These are phyloP conservation scores for Rhodamnia rubescens DNA, from an alignment of 345 rosid species.

Conservation along the genomic window DNA sequence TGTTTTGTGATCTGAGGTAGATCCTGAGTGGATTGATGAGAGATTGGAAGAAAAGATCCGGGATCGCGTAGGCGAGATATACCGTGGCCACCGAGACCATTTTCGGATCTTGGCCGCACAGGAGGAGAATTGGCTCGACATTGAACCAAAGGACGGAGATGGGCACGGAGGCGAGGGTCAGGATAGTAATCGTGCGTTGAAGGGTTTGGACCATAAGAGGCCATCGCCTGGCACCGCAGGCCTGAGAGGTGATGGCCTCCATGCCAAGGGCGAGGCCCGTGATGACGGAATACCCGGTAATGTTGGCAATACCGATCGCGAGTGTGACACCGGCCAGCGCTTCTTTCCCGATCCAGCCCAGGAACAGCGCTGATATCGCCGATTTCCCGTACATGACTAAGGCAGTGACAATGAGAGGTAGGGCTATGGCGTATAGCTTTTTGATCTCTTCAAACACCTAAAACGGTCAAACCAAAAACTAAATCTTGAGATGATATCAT, in stretches of 20 bases:
- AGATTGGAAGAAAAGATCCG: constrained; percentile 38
- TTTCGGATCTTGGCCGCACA: constrained; percentile 31
- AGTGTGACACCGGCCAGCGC: constrained; percentile 46
- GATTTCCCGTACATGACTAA: constrained; percentile 37
- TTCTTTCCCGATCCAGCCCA: constrained; percentile 47
- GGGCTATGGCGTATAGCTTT: constrained; percentile 26
- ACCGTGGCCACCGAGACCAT: constrained; percentile 34
- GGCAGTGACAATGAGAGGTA: constrained; percentile 45
- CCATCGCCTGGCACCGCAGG: constrained; percentile 46
- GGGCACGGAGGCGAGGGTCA: constrained; percentile 30
- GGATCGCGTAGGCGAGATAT: constrained; percentile 28
- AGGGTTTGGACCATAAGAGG: constrained; percentile 43
- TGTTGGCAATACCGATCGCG: constrained; percentile 41
- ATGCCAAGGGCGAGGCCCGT: constrained; percentile 47
- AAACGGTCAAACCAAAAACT: not conserved
- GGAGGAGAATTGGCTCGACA: constrained; percentile 25
- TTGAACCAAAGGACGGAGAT: constrained; percentile 39
- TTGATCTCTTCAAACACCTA: constrained; percentile 43
- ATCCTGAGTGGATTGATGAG: constrained; percentile 34
- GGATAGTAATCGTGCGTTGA: constrained; percentile 33
- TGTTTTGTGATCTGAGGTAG: constrained; percentile 42
- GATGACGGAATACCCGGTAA: constrained; percentile 39
- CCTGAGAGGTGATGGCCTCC: constrained; percentile 54
- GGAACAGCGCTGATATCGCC: constrained; percentile 28
- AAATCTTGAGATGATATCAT: not conserved